Conservation (phyloP, 1,139 yeast species). For the Arxiozyma telluris region DNA sequence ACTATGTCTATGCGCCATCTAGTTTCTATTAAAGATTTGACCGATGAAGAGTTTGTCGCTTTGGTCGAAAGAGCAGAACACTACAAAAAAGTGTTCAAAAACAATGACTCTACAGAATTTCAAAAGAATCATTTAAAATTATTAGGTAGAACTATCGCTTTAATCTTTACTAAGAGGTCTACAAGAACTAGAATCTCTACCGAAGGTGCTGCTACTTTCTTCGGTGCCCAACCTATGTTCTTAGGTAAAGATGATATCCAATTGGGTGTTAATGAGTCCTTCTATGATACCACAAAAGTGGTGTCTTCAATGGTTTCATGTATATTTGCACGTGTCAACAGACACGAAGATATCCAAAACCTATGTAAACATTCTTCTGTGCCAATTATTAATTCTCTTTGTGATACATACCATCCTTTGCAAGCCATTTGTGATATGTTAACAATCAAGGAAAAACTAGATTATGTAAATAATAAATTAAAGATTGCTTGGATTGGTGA, state of each 20-base stretch:
- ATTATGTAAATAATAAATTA: conserved; percentile 35
- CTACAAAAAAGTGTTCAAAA: conserved; percentile 50
- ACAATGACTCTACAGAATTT: conserved; percentile 38
- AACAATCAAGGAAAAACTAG: conserved; percentile 75
- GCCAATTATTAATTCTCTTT: conserved; percentile 86
- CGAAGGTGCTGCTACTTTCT: conserved; percentile 88
- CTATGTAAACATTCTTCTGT: conserved; percentile 69
- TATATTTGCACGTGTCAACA: conserved; percentile 89
- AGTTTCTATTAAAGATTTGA: conserved; percentile 66
- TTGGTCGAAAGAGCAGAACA: conserved; percentile 60
- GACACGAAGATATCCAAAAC: conserved; percentile 72
- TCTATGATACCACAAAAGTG: conserved; percentile 80
- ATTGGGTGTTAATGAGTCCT: conserved; percentile 85
- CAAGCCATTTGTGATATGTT: conserved; percentile 89
- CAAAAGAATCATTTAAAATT: conserved; percentile 47
- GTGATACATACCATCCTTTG: conserved; percentile 88
- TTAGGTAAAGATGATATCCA: conserved; percentile 94
- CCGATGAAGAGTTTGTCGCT: conserved; percentile 56
- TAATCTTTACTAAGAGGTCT: conserved; percentile 81
- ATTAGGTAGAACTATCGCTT: conserved; percentile 72
- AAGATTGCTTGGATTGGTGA: conserved; percentile 96
- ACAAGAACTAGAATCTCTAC: conserved; percentile 91
- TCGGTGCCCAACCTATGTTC: conserved; percentile 96
- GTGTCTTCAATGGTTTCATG: conserved; percentile 93
- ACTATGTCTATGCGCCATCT: conserved; percentile 49